Conservation (phyloP, 371 early-diverging fungal genomes). For the Mucor racemosus region DNA sequence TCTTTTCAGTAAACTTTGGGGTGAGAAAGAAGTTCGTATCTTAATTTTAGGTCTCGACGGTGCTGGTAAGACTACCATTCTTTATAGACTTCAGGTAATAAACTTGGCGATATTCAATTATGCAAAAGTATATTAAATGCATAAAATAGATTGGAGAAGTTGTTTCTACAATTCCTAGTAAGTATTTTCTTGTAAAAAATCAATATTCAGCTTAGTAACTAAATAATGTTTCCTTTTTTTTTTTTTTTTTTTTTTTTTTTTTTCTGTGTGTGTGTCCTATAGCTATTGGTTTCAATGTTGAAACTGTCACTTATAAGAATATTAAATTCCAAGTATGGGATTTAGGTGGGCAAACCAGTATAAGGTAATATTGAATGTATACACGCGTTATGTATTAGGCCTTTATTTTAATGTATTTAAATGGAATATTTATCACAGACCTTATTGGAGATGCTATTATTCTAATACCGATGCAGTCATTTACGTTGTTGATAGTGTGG, state of each 20-base stretch:
- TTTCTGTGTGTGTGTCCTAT: slow-evolving; percentile 12
- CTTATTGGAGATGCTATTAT: slow-evolving; percentile 69
- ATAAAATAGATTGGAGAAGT: slow-evolving; percentile 89
- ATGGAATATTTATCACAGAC: slow-evolving; percentile 20
- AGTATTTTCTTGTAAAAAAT: slow-evolving; percentile 42
- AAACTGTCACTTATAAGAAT: slow-evolving; percentile 97
- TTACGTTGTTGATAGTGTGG: slow-evolving; percentile 95
- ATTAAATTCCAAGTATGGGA: slow-evolving; percentile 98
- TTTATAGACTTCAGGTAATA: slow-evolving; percentile 67
- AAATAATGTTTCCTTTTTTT: too few relatives aligned
- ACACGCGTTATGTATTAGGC: not conserved
- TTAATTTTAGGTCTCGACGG: slow-evolving; percentile 94
- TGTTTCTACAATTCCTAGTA: slow-evolving; percentile 99
- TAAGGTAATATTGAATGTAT: slow-evolving; percentile 57
- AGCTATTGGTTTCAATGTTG: slow-evolving; percentile 93
- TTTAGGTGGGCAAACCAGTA: slow-evolving; percentile 97
- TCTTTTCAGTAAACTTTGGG: slow-evolving; percentile 53
- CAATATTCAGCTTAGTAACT: too few relatives aligned
- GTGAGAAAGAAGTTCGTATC: slow-evolving; percentile 87
- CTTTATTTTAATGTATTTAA: not conserved
- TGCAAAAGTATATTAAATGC: not conserved
- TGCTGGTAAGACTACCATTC: slow-evolving; percentile 93
- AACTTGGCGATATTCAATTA: not conserved
- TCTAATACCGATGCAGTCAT: slow-evolving; percentile 92
- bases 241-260: too few relatives aligned